phyloP scores from a whole-genome alignment of 495 filamentous ascomycete genomes.

The Penicillium desertorum region DNA sequence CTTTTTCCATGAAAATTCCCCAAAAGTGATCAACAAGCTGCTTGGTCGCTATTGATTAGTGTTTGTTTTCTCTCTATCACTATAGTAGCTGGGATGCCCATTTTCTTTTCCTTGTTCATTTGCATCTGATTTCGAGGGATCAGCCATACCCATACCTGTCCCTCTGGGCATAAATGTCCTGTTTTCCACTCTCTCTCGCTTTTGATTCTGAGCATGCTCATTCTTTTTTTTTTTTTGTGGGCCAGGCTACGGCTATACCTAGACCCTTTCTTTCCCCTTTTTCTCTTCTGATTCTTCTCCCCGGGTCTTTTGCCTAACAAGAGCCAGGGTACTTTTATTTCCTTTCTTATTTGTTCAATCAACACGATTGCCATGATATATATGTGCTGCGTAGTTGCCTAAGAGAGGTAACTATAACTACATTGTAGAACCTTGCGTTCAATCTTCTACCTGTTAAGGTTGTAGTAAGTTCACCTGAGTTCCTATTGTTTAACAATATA shows the following conservation, averaged over 20 bases:
- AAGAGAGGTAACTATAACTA: not conserved
- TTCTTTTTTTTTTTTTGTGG: constrained; percentile 21
- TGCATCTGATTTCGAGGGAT: constrained; percentile 33
- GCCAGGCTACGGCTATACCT: constrained; percentile 32
- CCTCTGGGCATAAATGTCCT: constrained; percentile 17
- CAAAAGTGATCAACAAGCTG: constrained; percentile 30
- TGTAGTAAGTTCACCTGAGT: no score
- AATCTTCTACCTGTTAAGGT: no score
- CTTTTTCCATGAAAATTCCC: constrained; percentile 24
- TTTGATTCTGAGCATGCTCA: constrained; percentile 14
- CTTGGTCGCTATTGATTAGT: constrained; percentile 23
- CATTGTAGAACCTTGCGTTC: not conserved
- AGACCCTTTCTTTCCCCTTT: constrained; percentile 23
- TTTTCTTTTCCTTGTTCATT: constrained; percentile 15
- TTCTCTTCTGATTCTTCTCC: constrained; percentile 16
- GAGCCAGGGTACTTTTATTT: constrained; percentile 16
- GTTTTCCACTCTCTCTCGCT: constrained; percentile 12
- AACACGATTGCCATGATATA: constrained; percentile 45
- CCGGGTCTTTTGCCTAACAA: constrained; percentile 9
- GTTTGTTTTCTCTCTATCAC: constrained; percentile 14
- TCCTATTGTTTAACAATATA: no score
- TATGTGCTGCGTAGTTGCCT: constrained; percentile 30
- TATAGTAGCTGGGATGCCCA: constrained; percentile 9
- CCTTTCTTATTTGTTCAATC: constrained; percentile 26
- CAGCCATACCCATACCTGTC: constrained; percentile 29